These are phyloP conservation scores for Diutina siamensis DNA, from an alignment of 1,139 yeast genomes.

Conservation along the genomic window DNA sequence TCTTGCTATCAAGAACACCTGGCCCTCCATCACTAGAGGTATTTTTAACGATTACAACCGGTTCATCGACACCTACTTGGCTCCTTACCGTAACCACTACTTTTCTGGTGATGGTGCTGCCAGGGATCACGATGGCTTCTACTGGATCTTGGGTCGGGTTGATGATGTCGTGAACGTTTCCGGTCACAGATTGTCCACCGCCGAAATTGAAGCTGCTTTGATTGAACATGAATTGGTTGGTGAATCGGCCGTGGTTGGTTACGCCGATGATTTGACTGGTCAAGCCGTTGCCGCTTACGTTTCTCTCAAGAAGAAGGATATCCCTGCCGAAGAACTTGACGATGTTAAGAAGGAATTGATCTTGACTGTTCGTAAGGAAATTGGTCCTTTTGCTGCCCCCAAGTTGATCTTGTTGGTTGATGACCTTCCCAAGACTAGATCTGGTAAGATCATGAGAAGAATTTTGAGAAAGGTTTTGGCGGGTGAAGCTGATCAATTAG, in stretches of 20 bases:
- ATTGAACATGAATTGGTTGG: slow-evolving; percentile 61
- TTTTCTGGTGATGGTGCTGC: slow-evolving; percentile 79
- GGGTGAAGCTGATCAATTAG: slow-evolving; percentile 69
- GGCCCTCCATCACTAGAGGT: slow-evolving; percentile 77
- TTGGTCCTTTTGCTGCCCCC: slow-evolving; percentile 81
- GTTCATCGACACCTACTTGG: slow-evolving; percentile 59
- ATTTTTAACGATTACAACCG: slow-evolving; percentile 61
- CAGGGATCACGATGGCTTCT: slow-evolving; percentile 64
- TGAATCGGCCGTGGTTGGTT: slow-evolving; percentile 74
- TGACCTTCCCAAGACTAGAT: slow-evolving; percentile 74
- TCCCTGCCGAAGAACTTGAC: slow-evolving; percentile 31
- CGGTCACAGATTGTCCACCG: slow-evolving; percentile 72
- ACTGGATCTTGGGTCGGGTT: slow-evolving; percentile 73
- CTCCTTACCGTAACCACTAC: slow-evolving; percentile 58
- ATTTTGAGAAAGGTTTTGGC: slow-evolving; percentile 67
- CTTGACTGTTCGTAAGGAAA: slow-evolving; percentile 64
- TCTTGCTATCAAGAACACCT: slow-evolving; percentile 53
- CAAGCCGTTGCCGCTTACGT: slow-evolving; percentile 75
- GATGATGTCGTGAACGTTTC: slow-evolving; percentile 78
- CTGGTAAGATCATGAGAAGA: slow-evolving; percentile 80
- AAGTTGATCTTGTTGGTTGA: slow-evolving; percentile 59
- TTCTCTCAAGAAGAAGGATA: slow-evolving; percentile 39
- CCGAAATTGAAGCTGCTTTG: slow-evolving; percentile 73
- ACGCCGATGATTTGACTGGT: slow-evolving; percentile 71
- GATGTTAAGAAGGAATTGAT: slow-evolving; percentile 59